Base-by-base conservation (phyloP, 1,139 yeast species). In the Pichia sp. region DNA sequence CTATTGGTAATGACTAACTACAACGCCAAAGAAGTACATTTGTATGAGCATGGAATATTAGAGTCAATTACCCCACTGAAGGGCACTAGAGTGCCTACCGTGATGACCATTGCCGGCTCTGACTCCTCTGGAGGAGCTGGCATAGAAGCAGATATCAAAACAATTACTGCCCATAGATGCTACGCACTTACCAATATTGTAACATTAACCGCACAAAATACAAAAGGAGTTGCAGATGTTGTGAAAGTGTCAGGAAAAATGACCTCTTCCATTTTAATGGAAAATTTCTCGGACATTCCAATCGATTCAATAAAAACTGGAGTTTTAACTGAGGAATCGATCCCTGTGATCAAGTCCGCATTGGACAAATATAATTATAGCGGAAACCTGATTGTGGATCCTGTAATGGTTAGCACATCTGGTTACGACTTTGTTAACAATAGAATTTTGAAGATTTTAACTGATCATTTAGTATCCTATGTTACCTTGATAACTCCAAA, bases 51-150 rank as follows among this genome's bases (percentile, higher is more conserved):
- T n/a, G 22, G n/a, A 1, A 4, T 36, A 2, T 6, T 41, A 6
- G 53, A 52, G 25, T 36, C 49, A 19, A 49, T 49, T 12, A 50
- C 49, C 9, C 53, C 51, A 9, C 26, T 45, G 4, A 42, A 12
- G 9, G 25, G 25, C 18, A 31, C 21, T 2, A 37, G 22, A 6
- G 5, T 51, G 2, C 46, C 50, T 3, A 54, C 53, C 2, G 88
- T 84, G 4, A 65, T 85, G 57, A 81, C 89, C 0, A 74, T 85
- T 46, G 91, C 91, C 12, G 96, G 96, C 0, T 85, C 95, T 0
- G 97, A 90, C 65, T 80, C 85, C 47, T 86, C 96, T 2, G 97
- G 97, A 2, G 97, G 97, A 4, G 97, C 97, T 1, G 97, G 97
- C 12, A 83, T 90, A 53, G 97, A 90, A 64, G 97, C 97, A 0